Percentiles rank a stretch among this genome's conserved stretches.
phyloP scores from a whole-genome alignment of 2,329 filamentous ascomycete genomes.

The Trichoderma semiorbis region DNA sequence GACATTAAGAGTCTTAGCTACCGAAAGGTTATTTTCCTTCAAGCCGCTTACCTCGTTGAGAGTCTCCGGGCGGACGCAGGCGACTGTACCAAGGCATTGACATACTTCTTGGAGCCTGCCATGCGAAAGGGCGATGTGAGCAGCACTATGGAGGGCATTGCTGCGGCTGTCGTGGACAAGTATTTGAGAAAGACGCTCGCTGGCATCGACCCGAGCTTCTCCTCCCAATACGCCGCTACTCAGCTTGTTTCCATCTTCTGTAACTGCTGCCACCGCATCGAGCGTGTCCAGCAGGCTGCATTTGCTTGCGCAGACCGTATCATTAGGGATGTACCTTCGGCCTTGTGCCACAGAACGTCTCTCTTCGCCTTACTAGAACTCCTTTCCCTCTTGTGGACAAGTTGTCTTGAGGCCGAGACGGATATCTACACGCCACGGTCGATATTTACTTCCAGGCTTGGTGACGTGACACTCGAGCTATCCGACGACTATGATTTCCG shows the following conservation, averaged over 20 bases:
- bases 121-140: constrained; percentile 63
- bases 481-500: constrained; percentile 89
- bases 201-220: constrained; percentile 71
- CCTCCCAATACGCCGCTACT: constrained; percentile 84
- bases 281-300: constrained; percentile 85
- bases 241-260: constrained; percentile 84
- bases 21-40: constrained; percentile 86
- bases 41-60: constrained; percentile 85
- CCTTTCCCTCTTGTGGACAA: constrained; percentile 89
- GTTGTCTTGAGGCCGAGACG: constrained; percentile 89
- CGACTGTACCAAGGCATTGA: constrained; percentile 83
- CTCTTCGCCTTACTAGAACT: constrained; percentile 91
- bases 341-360: constrained; percentile 83
- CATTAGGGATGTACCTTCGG: constrained; percentile 78
- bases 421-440: constrained; percentile 89
- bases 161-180: constrained; percentile 67
- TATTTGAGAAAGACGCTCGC: constrained; percentile 75
- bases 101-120: constrained; percentile 93
- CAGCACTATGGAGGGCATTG: constrained; percentile 62
- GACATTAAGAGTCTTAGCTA: constrained; percentile 84
- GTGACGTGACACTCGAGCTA: constrained; percentile 79
- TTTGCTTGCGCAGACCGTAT: constrained; percentile 81
- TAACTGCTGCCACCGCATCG: constrained; percentile 89
- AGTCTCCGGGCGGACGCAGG: constrained; percentile 81
- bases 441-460: constrained; percentile 71